Evolutionary conservation across 169 alveolate genomes (phyloP).

Genomic region (Eimeria sp.): DNA sequence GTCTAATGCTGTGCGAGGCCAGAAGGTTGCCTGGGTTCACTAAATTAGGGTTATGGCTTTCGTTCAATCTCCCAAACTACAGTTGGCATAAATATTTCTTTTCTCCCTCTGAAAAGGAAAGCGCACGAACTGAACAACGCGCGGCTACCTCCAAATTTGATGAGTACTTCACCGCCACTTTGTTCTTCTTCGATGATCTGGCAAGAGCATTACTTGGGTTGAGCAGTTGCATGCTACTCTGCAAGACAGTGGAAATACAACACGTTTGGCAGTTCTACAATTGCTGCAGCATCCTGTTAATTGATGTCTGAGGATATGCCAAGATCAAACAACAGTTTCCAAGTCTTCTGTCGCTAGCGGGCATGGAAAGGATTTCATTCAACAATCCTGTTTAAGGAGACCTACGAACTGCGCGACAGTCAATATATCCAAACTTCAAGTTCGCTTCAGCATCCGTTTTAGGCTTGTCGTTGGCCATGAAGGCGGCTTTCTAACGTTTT

Average conservation of each 20-base stretch:
- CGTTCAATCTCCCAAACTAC: neutral
- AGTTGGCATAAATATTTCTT: neutral
- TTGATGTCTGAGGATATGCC: neutral
- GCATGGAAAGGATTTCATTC: neutral
- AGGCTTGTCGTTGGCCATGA: neutral
- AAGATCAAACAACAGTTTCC: neutral
- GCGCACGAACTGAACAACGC: constrained; percentile 22
- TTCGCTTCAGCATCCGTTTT: neutral
- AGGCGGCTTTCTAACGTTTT: neutral
- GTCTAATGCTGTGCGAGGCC: neutral
- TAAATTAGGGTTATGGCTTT: neutral
- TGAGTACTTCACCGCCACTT: neutral
- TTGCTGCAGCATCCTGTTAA: neutral
- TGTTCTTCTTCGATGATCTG: neutral
- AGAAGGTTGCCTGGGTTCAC: neutral
- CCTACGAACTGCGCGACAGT: neutral
- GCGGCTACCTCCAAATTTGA: neutral
- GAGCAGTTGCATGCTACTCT: too few relatives aligned
- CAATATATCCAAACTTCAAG: neutral
- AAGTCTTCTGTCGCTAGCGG: neutral
- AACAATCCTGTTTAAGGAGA: neutral
- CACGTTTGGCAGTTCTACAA: neutral
- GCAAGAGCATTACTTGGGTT: too few relatives aligned
- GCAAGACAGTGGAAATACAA: neutral
- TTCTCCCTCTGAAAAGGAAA: neutral